Percentiles rank a stretch among this genome's conserved stretches.
These are phyloP conservation scores for Calocybe gambosa DNA, from an alignment of 1,284 basidiomycete genomes.

Conservation along the genomic window DNA sequence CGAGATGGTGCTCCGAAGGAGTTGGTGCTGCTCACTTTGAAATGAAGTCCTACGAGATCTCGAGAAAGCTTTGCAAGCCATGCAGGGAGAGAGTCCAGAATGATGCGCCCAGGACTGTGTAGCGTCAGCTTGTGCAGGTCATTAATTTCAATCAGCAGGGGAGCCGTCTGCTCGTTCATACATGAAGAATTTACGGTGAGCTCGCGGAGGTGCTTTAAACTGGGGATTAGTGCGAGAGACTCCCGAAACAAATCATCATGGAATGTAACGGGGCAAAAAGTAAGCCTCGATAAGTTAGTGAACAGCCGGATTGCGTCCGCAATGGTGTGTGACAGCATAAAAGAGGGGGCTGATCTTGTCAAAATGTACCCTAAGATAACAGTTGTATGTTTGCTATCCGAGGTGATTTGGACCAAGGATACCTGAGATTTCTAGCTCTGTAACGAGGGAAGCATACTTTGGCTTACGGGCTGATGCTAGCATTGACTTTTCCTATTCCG, in stretches of 20 bases:
- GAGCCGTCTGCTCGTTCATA: conserved; percentile 26
- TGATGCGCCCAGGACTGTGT: conserved; percentile 34
- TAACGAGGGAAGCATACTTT: conserved; percentile 34
- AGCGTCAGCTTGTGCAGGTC: conserved; percentile 34
- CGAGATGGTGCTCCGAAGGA: neutral
- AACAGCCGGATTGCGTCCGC: conserved; percentile 30
- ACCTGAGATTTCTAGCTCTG: conserved; percentile 40
- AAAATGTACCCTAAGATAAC: conserved; percentile 34
- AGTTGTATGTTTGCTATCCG: conserved; percentile 2
- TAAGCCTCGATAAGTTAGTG: conserved; percentile 31
- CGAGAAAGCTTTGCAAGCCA: conserved; percentile 35
- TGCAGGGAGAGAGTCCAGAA: conserved; percentile 38
- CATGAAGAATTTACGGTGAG: conserved; percentile 38
- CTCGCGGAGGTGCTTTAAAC: conserved; percentile 23
- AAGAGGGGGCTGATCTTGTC: conserved; percentile 27
- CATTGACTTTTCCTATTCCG: conserved; percentile 24
- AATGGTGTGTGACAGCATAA: conserved; percentile 27
- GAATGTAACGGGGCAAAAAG: conserved; percentile 32
- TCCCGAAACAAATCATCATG: conserved; percentile 32
- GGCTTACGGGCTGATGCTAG: conserved; percentile 36
- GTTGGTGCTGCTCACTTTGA: conserved; percentile 28
- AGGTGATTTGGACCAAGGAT: conserved; percentile 7
- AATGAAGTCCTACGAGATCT: conserved; percentile 31
- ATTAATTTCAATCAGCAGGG: conserved; percentile 26
- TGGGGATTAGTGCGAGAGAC: conserved; percentile 23